Conservation (phyloP, 2,329 filamentous ascomycete species). For the Aspergillus hortae region DNA sequence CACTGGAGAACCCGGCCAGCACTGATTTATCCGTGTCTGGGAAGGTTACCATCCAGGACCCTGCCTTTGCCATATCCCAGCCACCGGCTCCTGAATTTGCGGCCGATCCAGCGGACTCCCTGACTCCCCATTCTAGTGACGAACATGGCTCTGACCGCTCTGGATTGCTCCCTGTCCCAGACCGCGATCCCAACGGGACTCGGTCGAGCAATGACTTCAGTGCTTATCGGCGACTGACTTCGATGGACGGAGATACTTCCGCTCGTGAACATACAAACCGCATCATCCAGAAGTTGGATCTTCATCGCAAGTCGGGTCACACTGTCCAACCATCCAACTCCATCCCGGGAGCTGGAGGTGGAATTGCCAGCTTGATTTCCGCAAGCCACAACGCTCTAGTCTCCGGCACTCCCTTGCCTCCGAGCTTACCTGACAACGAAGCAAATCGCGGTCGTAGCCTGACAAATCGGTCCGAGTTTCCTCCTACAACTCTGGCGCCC, state of each 20-base stretch:
- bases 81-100: constrained; percentile 88
- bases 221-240: constrained; percentile 45
- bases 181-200: constrained; percentile 54
- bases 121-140: constrained; percentile 53
- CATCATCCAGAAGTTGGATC: constrained; percentile 88
- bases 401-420: constrained; percentile 49
- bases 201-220: constrained; percentile 72
- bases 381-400: constrained; percentile 77
- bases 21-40: constrained; percentile 45
- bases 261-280: constrained; percentile 76
- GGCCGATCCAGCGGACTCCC: constrained; percentile 68
- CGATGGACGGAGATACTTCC: constrained; percentile 56
- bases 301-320: constrained; percentile 71
- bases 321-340: constrained; percentile 50
- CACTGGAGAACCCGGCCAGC: constrained; percentile 68
- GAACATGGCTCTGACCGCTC: constrained; percentile 59
- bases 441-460: constrained; percentile 30
- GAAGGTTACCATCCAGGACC: constrained; percentile 49
- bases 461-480: constrained; percentile 40
- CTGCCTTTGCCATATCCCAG: constrained; percentile 89
- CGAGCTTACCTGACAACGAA: constrained; percentile 37
- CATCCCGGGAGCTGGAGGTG: constrained; percentile 50
- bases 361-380: constrained; percentile 81
- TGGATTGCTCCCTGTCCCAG: constrained; percentile 64
- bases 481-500: constrained; percentile 69